phyloP scores from a whole-genome alignment of 352 stramenopile species.

The Chrysophaeum taylorii region DNA sequence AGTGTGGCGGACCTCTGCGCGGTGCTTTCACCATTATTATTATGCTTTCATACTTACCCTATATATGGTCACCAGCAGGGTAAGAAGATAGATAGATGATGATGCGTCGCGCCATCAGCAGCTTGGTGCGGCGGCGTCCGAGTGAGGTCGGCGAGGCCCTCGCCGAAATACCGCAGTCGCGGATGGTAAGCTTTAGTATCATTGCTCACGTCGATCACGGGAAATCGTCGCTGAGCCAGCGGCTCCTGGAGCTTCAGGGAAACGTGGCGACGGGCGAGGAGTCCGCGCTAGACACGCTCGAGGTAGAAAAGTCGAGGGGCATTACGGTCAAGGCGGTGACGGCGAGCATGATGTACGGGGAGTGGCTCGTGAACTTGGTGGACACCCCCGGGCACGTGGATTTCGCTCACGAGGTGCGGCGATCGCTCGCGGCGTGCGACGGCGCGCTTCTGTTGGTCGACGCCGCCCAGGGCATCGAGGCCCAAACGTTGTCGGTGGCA shows the following conservation, averaged over 20 bases:
- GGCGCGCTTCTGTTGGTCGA: slow-evolving; percentile 88
- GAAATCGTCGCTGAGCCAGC: too few relatives aligned
- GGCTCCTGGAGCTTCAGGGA: too few relatives aligned
- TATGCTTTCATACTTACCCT: too few relatives aligned
- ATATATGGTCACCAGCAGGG: too few relatives aligned
- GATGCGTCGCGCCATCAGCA: too few relatives aligned
- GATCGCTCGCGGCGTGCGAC: slow-evolving; percentile 87
- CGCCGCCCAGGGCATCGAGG: slow-evolving; percentile 94
- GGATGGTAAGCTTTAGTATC: slow-evolving; percentile 47
- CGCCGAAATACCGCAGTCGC: too few relatives aligned
- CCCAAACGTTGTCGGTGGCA: slow-evolving; percentile 86
- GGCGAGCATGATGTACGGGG: slow-evolving; percentile 81
- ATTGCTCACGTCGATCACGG: slow-evolving; percentile 51
- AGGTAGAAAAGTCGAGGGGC: slow-evolving; percentile 89
- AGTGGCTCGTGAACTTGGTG: slow-evolving; percentile 88
- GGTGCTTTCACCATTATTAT: too few relatives aligned
- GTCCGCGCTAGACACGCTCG: slow-evolving; percentile 69
- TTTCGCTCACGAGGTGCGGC: slow-evolving; percentile 90
- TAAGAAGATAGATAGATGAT: too few relatives aligned
- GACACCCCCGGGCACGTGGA: slow-evolving; percentile 93
- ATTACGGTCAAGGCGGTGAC: slow-evolving; percentile 98
- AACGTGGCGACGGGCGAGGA: not conserved
- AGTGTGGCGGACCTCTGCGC: too few relatives aligned
- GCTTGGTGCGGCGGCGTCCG: too few relatives aligned
- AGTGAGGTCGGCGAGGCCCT: too few relatives aligned